Evolutionary conservation across 108 stramenopile genomes (phyloP).

Genomic region (Skeletonema tropicum): DNA sequence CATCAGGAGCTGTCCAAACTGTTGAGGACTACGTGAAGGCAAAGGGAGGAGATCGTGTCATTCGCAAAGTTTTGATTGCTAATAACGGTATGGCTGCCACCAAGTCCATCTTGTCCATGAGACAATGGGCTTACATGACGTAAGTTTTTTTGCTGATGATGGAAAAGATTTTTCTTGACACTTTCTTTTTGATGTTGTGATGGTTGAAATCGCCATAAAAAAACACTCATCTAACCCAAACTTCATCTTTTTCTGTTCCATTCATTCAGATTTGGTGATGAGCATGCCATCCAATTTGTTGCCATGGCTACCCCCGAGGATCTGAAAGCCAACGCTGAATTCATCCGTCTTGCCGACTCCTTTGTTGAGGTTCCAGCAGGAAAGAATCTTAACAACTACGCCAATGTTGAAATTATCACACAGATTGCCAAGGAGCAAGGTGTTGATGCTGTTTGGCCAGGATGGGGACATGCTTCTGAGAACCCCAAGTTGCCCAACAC

Average conservation of each 20-base stretch:
- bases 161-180: background rate
- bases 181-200: background rate
- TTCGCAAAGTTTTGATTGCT: conserved; percentile 90
- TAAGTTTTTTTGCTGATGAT: background rate
- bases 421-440: conserved; percentile 82
- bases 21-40: conserved; percentile 90
- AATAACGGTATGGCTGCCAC: conserved; percentile 99
- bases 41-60: conserved; percentile 86
- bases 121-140: conserved; percentile 97
- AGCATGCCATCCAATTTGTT: conserved; percentile 94
- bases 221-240: background rate
- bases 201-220: background rate
- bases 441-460: conserved; percentile 96
- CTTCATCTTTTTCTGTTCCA: background rate
- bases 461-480: conserved; percentile 96
- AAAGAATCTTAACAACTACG: conserved; percentile 92
- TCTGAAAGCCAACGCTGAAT: conserved; percentile 97
- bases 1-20: conserved; percentile 36
- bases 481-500: conserved; percentile 88
- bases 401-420: conserved; percentile 91
- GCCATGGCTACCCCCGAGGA: conserved; percentile 99
- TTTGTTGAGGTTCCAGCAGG: conserved; percentile 94
- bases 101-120: conserved; percentile 97
- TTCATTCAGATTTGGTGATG: conserved; percentile 85
- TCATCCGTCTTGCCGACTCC: conserved; percentile 93